phyloP scores from a whole-genome alignment of 208 protist genomes.

The Leishmania arabica region DNA sequence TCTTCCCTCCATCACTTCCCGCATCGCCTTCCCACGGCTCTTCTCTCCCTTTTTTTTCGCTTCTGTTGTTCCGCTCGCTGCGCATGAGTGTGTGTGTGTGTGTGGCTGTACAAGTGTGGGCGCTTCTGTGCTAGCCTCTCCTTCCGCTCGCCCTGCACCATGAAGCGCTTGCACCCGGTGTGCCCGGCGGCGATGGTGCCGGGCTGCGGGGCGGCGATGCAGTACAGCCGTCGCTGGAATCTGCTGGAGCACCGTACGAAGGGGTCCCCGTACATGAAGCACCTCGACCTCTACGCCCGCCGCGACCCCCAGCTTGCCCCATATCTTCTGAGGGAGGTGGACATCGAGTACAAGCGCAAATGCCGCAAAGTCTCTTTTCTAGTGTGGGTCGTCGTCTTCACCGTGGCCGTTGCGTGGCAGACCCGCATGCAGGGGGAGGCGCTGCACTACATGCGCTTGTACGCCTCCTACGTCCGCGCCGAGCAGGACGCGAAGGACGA shows the following conservation, averaged over 20 bases:
- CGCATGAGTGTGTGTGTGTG: background rate
- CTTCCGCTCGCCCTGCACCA: background rate
- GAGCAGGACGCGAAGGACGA: slow-evolving; percentile 84
- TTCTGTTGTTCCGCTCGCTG: background rate
- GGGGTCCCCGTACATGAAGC: slow-evolving; percentile 87
- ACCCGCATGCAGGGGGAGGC: slow-evolving; percentile 77
- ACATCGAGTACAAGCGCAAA: slow-evolving; percentile 91
- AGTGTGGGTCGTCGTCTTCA: slow-evolving; percentile 82
- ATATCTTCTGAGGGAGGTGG: slow-evolving; percentile 89
- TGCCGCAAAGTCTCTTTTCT: slow-evolving; percentile 87
- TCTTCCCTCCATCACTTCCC: background rate
- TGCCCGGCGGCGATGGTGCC: background rate
- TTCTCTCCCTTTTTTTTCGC: background rate
- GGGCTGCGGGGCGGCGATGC: slow-evolving; percentile 20
- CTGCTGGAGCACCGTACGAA: slow-evolving; percentile 86
- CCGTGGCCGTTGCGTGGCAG: slow-evolving; percentile 61
- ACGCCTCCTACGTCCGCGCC: slow-evolving; percentile 61
- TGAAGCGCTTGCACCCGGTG: slow-evolving; percentile 8
- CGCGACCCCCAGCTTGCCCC: slow-evolving; percentile 88
- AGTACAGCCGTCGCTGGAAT: slow-evolving; percentile 47
- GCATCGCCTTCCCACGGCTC: background rate
- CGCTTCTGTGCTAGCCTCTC: background rate
- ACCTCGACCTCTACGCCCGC: slow-evolving; percentile 90
- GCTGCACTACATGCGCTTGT: slow-evolving; percentile 85
- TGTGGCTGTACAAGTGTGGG: background rate